phyloP scores from a whole-genome alignment of 2,329 filamentous ascomycete genomes.

The Diatrype stigma region DNA sequence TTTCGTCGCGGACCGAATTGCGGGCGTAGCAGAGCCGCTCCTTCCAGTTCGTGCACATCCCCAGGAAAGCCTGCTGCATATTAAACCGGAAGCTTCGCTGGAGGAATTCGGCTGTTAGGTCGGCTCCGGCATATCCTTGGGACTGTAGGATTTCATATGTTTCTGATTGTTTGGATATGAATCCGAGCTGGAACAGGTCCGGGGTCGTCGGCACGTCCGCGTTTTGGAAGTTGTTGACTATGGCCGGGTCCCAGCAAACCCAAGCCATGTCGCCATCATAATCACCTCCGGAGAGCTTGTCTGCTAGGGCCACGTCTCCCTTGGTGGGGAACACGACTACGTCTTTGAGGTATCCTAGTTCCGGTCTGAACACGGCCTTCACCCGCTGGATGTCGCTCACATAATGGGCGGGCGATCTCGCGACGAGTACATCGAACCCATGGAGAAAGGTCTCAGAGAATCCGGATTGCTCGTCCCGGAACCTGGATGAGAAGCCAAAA shows the following conservation, averaged over 20 bases:
- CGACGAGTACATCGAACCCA: constrained; percentile 59
- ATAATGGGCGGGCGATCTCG: constrained; percentile 65
- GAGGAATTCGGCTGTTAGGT: constrained; percentile 44
- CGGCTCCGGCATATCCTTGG: constrained; percentile 1
- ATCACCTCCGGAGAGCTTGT: constrained; percentile 72
- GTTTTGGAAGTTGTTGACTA: constrained; percentile 66
- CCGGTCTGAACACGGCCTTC: constrained; percentile 50
- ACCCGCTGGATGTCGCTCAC: constrained; percentile 71
- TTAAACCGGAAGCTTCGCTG: constrained; percentile 53
- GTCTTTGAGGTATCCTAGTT: constrained; percentile 67
- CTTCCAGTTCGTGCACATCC: constrained; percentile 60
- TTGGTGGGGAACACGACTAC: constrained; percentile 71
- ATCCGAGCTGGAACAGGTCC: constrained; percentile 43
- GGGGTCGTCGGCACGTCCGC: constrained; percentile 42
- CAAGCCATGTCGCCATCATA: constrained; percentile 79
- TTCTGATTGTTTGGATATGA: constrained; percentile 44
- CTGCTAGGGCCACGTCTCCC: constrained; percentile 60
- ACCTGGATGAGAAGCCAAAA: constrained; percentile 63
- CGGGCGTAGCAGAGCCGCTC: constrained; percentile 59
- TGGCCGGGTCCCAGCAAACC: constrained; percentile 66
- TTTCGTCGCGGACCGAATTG: constrained; percentile 40
- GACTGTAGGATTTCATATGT: constrained; percentile 42
- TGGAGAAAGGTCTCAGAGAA: constrained; percentile 52
- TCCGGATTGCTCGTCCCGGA: constrained; percentile 48
- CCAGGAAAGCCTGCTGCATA: constrained; percentile 53